These are phyloP conservation scores for Lantana camara DNA, from an alignment of 257 asterid species.

Conservation along the genomic window DNA sequence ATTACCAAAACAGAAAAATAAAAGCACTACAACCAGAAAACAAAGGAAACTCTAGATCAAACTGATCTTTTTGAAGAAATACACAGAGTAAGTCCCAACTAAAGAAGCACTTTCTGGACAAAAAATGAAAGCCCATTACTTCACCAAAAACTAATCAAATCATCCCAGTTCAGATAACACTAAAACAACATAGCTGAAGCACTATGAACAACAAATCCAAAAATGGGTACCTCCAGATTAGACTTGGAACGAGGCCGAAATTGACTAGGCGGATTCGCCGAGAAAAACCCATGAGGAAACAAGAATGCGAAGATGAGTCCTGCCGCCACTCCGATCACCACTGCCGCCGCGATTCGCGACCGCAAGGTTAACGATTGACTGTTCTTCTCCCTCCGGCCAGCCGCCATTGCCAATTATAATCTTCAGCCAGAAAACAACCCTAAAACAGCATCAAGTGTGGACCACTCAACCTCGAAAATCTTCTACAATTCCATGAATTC, in stretches of 20 bases:
- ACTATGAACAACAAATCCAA: neutral
- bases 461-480: neutral
- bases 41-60: neutral
- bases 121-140: neutral
- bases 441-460: too few species aligned
- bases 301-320: constrained; percentile 54
- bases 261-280: constrained; percentile 24
- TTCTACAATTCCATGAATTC: neutral
- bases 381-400: constrained; percentile 48
- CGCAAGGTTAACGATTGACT: constrained; percentile 31
- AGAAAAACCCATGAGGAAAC: constrained; percentile 51
- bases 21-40: neutral
- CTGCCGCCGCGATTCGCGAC: constrained; percentile 51
- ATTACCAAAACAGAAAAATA: neutral
- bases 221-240: constrained; percentile 33
- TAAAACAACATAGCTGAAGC: neutral
- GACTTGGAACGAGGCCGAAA: constrained; percentile 30
- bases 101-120: neutral
- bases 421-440: too few species aligned
- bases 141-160: neutral
- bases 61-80: neutral
- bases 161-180: neutral
- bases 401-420: constrained; percentile 47
- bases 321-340: constrained; percentile 43
- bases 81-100: neutral